These are phyloP conservation scores for Trichosanthes cucumerina DNA, from an alignment of 306 rosid species.

Conservation along the genomic window DNA sequence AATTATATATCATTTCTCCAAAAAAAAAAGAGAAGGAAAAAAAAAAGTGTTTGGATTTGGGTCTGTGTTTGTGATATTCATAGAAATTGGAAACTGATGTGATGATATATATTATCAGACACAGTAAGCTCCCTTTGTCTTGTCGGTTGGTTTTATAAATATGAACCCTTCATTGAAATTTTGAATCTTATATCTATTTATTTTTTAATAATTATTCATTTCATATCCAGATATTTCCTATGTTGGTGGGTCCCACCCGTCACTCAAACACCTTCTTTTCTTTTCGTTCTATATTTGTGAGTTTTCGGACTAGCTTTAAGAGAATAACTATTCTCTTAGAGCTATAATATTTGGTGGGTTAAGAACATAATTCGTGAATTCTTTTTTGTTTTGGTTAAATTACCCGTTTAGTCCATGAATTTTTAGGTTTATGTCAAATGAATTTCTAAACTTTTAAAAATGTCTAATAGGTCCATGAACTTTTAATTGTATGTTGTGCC, in stretches of 20 bases:
- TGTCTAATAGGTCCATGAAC: no score
- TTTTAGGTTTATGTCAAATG: no score
- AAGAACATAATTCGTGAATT: no score
- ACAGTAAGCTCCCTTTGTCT: neutral
- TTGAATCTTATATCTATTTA: no score
- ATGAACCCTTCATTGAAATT: neutral
- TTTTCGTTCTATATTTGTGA: no score
- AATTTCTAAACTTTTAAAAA: no score
- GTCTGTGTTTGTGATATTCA: neutral
- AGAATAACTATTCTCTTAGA: no score
- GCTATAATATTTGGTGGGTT: no score
- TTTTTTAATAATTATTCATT: neutral
- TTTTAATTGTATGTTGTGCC: no score
- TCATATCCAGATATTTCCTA: neutral
- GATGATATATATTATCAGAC: neutral
- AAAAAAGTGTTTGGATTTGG: neutral
- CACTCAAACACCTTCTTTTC: neutral
- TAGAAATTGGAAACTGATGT: neutral
- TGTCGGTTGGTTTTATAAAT: neutral
- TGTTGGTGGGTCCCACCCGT: neutral
- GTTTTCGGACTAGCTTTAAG: no score
- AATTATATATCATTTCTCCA: neutral
- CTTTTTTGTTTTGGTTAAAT: no score
- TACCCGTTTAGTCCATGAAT: no score
- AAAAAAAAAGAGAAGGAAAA: neutral